Conservation (phyloP, 305 asterid genomes). For the Fraxinus xanthoxyloides region DNA sequence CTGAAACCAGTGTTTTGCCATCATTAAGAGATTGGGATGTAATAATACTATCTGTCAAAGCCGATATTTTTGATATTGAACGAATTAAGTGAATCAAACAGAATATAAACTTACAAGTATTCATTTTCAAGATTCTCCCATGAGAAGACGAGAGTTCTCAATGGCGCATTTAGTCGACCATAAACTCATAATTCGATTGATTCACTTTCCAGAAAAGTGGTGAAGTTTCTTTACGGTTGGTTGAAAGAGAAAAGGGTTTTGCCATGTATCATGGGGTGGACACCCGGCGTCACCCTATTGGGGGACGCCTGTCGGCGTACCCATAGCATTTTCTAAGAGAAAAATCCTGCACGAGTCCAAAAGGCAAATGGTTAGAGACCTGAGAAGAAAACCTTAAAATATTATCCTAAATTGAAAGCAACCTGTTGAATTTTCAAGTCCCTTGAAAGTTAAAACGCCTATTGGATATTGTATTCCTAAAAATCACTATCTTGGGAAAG, state of each 20-base stretch:
- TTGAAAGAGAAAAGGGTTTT: no score
- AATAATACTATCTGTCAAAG: conserved; percentile 19
- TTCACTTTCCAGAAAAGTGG: not conserved
- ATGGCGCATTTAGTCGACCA: not conserved
- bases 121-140: not conserved
- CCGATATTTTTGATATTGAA: conserved; percentile 3
- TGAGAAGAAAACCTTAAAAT: not conserved
- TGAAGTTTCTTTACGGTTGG: not conserved
- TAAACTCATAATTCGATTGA: not conserved
- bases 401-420: not conserved
- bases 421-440: not conserved
- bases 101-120: not conserved
- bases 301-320: not conserved
- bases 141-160: not conserved
- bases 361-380: not conserved
- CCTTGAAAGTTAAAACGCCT: no score
- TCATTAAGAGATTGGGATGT: conserved; percentile 31
- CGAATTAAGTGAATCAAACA: not conserved
- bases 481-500: no score
- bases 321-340: not conserved
- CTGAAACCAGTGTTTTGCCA: conserved; percentile 38
- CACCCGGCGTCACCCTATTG: no score
- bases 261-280: no score
- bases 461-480: not conserved
- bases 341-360: not conserved